Percentiles rank a stretch among this genome's conserved stretches.
Evolutionary conservation across 2,329 filamentous ascomycete genomes (phyloP).

Genomic region (Xylaria sp.): DNA sequence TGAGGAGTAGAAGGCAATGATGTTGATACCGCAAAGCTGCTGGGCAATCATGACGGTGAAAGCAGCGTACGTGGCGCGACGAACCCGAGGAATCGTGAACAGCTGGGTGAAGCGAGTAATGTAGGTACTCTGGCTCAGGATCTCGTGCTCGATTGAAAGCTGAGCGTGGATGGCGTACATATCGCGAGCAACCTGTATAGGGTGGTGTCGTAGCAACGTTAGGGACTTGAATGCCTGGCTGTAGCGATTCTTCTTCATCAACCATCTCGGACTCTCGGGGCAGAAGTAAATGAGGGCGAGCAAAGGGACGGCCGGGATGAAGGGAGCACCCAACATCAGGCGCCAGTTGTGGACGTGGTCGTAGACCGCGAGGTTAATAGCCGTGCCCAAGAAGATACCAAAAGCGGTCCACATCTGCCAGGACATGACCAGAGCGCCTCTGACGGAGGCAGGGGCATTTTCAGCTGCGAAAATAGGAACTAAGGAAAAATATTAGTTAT

Average conservation of each 20-base stretch:
- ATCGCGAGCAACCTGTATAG: conserved; percentile 64
- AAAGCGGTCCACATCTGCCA: conserved; percentile 75
- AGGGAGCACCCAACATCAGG: conserved; percentile 60
- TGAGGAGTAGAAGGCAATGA: conserved; percentile 77
- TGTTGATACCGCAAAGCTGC: conserved; percentile 74
- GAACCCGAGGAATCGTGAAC: conserved; percentile 71
- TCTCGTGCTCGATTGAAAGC: conserved; percentile 62
- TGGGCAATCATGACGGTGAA: conserved; percentile 81
- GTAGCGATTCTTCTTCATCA: conserved; percentile 70
- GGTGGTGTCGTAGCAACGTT: conserved; percentile 56
- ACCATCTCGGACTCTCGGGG: conserved; percentile 69
- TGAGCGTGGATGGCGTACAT: conserved; percentile 70
- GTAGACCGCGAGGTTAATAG: conserved; percentile 61
- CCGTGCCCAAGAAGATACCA: conserved; percentile 66
- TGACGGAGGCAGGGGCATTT: conserved; percentile 70
- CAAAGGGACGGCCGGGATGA: conserved; percentile 64
- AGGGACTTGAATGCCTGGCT: conserved; percentile 64
- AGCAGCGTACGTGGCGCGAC: conserved; percentile 76
- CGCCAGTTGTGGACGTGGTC: conserved; percentile 44
- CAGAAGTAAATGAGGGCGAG: conserved; percentile 67
- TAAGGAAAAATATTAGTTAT: conserved; percentile 18
- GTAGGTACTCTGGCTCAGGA: conserved; percentile 60
- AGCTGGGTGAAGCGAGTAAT: conserved; percentile 66
- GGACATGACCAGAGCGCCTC: conserved; percentile 80
- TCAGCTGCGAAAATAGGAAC: conserved; percentile 81